A percentile compares a stretch with the other conserved stretches of the same genome.
These are phyloP conservation scores for Fusarium odoratissimum DNA, from an alignment of 2,329 filamentous ascomycete genomes.

Conservation along the genomic window DNA sequence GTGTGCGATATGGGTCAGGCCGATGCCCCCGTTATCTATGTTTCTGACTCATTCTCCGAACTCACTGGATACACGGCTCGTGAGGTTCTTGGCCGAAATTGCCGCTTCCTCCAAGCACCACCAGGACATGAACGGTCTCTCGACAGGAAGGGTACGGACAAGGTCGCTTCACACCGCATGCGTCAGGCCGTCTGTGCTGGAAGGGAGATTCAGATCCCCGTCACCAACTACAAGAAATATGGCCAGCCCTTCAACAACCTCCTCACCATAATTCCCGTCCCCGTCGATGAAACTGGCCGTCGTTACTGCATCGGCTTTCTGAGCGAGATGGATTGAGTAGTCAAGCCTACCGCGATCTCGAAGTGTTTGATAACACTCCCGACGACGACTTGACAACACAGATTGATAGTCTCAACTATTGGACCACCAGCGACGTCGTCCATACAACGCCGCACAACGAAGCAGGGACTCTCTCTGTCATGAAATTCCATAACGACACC, in stretches of 20 bases:
- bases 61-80: constrained; percentile 81
- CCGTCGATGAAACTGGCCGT: constrained; percentile 71
- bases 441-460: neutral
- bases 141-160: constrained; percentile 36
- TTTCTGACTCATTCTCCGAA: constrained; percentile 81
- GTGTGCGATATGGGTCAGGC: constrained; percentile 81
- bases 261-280: constrained; percentile 85
- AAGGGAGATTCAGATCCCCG: constrained; percentile 59
- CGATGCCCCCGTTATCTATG: constrained; percentile 85
- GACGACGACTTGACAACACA: neutral
- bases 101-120: constrained; percentile 84
- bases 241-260: constrained; percentile 85
- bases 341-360: neutral
- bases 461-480: too few species aligned
- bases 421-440: neutral
- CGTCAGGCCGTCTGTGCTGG: constrained; percentile 57
- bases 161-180: constrained; percentile 69
- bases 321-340: constrained; percentile 67
- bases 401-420: neutral
- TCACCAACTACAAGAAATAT: constrained; percentile 86
- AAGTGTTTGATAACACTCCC: neutral
- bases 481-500: neutral
- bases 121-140: constrained; percentile 58
- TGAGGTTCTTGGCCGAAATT: constrained; percentile 84
- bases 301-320: constrained; percentile 86